Conservation (phyloP, 2,329 filamentous ascomycete genomes). For the Fusarium odoratissimum region DNA sequence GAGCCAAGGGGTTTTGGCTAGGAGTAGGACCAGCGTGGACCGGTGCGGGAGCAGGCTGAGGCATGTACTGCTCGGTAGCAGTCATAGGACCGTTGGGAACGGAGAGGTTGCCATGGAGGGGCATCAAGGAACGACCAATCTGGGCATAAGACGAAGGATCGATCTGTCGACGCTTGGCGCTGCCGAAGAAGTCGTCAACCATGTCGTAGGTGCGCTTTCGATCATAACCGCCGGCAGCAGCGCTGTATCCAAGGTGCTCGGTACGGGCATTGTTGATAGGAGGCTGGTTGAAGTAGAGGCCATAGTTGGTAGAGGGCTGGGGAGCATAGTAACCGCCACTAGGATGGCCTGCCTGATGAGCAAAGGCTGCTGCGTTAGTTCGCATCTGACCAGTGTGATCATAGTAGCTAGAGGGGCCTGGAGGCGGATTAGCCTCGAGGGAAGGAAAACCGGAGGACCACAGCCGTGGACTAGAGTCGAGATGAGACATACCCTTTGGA, state of each 20-base stretch:
- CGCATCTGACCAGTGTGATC: constrained; percentile 74
- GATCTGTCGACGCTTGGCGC: constrained; percentile 90
- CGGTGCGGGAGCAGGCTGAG: constrained; percentile 53
- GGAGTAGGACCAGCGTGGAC: constrained; percentile 67
- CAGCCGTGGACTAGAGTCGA: constrained; percentile 24
- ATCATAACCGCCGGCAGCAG: constrained; percentile 67
- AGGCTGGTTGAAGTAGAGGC: constrained; percentile 82
- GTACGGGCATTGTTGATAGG: constrained; percentile 63
- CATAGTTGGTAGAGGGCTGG: constrained; percentile 68
- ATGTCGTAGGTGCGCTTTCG: constrained; percentile 89
- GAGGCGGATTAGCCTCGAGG: constrained; percentile 57
- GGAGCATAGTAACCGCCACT: constrained; percentile 68
- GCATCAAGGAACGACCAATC: constrained; percentile 88
- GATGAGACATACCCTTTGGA: constrained; percentile 62
- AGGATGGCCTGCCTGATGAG: constrained; percentile 65
- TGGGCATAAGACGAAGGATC: constrained; percentile 91
- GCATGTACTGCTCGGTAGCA: constrained; percentile 66
- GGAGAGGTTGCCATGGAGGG: constrained; percentile 78
- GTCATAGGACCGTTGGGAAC: constrained; percentile 65
- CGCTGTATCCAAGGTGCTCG: constrained; percentile 74
- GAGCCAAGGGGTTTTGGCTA: constrained; percentile 67
- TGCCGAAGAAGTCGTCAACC: constrained; percentile 93
- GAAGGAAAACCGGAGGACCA: constrained; percentile 42
- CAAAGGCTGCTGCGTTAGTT: constrained; percentile 64
- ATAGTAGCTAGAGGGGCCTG: constrained; percentile 70